Evolutionary conservation across 163 green algal species (phyloP), one percentile per base, ranked within the genome.

Genomic region (Dunaliella salina): DNA sequence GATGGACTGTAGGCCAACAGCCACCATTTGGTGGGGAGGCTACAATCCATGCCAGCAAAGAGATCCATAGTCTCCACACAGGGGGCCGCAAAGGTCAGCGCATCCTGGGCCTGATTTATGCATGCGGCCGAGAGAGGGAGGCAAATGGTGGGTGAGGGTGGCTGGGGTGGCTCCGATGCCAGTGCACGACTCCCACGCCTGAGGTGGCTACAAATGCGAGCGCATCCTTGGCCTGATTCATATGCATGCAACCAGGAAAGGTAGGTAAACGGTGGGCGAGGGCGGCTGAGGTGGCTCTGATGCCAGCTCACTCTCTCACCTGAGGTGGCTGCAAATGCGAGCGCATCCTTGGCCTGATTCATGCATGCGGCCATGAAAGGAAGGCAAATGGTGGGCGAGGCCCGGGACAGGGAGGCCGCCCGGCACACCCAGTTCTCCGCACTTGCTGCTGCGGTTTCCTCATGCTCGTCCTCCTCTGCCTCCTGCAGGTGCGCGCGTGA

Each of bases 341-440:
- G 80, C 15, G 83, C 79, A 32, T 88, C 80, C 72, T 89, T 88
- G 22, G 83, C 85, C 24, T 86, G 45, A 8, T 22, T 45, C 8
- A 94, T 87, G 17, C 87, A 87, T 30, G 33, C 71, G 0, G 87
- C 83, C 33, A 94, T 87, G 35, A 92, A 81, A n/a, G 86, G 80
- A 26, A 93, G 87, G 20, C 87, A 87, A 5, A 84, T 75, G 1
- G 75, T 80, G 0, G 91, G 85, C 0, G 82, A 67, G 33, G 24
- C 17, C 18, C 80, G 80, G 8, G 33, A 32, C 25, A 95, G 85
- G 13, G 86, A 88, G 1, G 92, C 93, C 1, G 88, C 89, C 40
- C 89, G 85, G 30, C 86, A 85, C 82, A 95, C 86, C 80, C 87
- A 86, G 5, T 92, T 90, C 35, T 93, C 91, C 67, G 88, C 85